Conservation (phyloP, 371 early-diverging fungal species). For the Dichotomocladium elegans region DNA sequence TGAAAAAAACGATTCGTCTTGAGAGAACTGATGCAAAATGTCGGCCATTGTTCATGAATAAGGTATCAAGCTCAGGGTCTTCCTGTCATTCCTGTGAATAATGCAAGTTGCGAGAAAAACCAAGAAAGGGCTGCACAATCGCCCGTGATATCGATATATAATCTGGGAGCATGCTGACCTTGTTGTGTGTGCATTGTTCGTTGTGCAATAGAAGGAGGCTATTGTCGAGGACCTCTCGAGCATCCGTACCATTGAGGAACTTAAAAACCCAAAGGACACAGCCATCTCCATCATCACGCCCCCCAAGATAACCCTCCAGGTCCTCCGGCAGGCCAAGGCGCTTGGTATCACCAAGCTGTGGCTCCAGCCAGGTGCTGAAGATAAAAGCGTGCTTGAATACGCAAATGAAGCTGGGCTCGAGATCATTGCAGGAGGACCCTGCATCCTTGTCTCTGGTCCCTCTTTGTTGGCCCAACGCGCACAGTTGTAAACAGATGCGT, state of each 20-base stretch:
- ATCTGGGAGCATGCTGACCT: too few relatives aligned
- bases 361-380: constrained; percentile 84
- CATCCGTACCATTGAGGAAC: constrained; percentile 35
- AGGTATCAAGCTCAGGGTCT: constrained; percentile 38
- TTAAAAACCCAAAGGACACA: constrained; percentile 36
- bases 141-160: too few relatives aligned
- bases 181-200: background rate
- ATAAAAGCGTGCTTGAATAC: constrained; percentile 43
- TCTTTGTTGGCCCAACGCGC: constrained; percentile 12
- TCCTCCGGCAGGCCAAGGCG: constrained; percentile 58
- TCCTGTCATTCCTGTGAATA: constrained; percentile 47
- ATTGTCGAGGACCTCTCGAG: constrained; percentile 48
- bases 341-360: constrained; percentile 68
- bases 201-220: constrained; percentile 33
- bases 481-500: background rate
- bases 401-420: constrained; percentile 51
- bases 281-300: constrained; percentile 79
- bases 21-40: background rate
- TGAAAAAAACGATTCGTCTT: too few relatives aligned
- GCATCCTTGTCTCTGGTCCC: constrained; percentile 65
- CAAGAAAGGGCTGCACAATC: too few relatives aligned
- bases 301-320: constrained; percentile 61
- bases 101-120: constrained; percentile 18
- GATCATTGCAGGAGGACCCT: constrained; percentile 70
- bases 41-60: background rate